Conservation (phyloP, 345 rosid genomes). For the Nasturtium officinale region DNA sequence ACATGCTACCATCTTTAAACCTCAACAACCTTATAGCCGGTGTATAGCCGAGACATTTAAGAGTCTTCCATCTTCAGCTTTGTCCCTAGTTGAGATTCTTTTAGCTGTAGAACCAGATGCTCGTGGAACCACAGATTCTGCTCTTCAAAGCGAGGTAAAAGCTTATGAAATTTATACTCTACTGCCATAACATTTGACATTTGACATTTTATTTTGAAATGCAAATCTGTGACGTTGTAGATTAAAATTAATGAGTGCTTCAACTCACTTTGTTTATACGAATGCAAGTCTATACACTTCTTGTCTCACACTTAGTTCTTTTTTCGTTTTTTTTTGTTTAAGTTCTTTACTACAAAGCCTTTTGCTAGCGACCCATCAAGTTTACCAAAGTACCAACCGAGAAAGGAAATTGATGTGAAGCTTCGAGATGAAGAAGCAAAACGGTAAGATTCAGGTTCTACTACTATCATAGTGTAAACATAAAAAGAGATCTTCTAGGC, state of each 20-base stretch:
- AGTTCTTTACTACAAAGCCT: constrained; percentile 62
- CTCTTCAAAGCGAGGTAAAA: constrained; percentile 63
- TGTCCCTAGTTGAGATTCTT: constrained; percentile 55
- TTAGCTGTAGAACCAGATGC: constrained; percentile 58
- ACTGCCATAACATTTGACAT: not conserved
- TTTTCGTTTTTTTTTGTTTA: constrained; percentile 3
- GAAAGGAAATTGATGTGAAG: constrained; percentile 65
- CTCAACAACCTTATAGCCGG: constrained; percentile 66
- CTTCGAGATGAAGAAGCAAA: constrained; percentile 53
- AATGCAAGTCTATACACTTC: not conserved
- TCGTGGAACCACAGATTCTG: constrained; percentile 58
- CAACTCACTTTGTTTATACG: not conserved
- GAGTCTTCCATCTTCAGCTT: constrained; percentile 60
- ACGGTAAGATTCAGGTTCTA: constrained; percentile 48
- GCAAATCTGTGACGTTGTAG: not conserved
- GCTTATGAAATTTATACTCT: not conserved
- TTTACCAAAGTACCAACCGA: constrained; percentile 68
- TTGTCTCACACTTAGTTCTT: constrained; percentile 12
- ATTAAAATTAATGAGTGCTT: not conserved
- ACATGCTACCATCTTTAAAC: constrained; percentile 65
- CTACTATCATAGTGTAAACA: not conserved
- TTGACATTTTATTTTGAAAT: not conserved
- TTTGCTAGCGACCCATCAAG: constrained; percentile 65
- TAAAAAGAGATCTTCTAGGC: not conserved
- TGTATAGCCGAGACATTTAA: constrained; percentile 57